These are phyloP conservation scores for Amanita rubescens DNA, from an alignment of 768 basidiomycete genomes.

Conservation along the genomic window DNA sequence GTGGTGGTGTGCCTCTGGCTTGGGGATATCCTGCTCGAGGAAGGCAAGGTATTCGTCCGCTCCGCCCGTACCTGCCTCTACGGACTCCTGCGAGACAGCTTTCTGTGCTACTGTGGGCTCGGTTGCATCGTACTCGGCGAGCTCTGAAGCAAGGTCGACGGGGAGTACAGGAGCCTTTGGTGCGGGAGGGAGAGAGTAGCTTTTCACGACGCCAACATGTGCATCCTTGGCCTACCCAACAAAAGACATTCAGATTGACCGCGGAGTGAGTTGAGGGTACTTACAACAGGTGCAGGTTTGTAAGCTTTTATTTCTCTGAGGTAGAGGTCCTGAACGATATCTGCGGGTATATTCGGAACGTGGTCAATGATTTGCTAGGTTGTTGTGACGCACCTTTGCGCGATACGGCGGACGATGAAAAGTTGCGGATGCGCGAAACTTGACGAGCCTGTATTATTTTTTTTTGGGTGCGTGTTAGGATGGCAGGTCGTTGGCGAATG, in stretches of 20 bases:
- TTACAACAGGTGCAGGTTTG: constrained; percentile 67
- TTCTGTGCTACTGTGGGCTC: constrained; percentile 55
- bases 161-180: constrained; percentile 77
- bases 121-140: constrained; percentile 75
- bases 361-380: background rate
- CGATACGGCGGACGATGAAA: constrained; percentile 50
- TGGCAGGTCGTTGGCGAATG: background rate
- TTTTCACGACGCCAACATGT: constrained; percentile 81
- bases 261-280: constrained; percentile 21
- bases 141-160: constrained; percentile 79
- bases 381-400: constrained; percentile 51
- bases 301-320: constrained; percentile 84
- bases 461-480: constrained; percentile 4
- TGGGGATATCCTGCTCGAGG: constrained; percentile 76
- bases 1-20: constrained; percentile 50
- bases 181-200: constrained; percentile 64
- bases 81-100: constrained; percentile 21
- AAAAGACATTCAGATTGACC: background rate
- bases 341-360: constrained; percentile 46
- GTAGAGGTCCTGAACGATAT: constrained; percentile 91
- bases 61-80: constrained; percentile 40
- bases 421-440: constrained; percentile 43
- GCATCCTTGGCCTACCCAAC: constrained; percentile 73
- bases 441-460: constrained; percentile 53
- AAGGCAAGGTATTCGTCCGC: constrained; percentile 75